Evolutionary conservation across 768 basidiomycete species (phyloP), one percentile per base, ranked within the genome.

Genomic region (Fomitopsis pulvina): DNA sequence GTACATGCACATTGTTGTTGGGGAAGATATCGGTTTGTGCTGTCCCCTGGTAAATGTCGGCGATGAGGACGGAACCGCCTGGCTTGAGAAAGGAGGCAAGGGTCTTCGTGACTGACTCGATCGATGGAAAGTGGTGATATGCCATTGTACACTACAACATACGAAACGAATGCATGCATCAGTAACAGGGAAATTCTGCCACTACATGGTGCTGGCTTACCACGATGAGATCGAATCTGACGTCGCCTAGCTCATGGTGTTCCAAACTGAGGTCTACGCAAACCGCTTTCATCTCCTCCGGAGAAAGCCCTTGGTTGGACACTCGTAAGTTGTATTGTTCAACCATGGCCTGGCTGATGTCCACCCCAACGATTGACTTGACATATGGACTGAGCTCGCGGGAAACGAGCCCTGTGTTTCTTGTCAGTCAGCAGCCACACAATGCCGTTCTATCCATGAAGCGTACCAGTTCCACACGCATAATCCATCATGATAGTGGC

Each of bases 291-390:
- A 89, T 86, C 58, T 86, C 82, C 45, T 85, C 81, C 0, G 71
- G 67, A 0, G 73, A 56, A 26, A 87, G 78, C 1, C 85, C 85
- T 51, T 89, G 83, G 48, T 82, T 77, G 20, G 53, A 52, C 11
- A 79, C 79, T 18, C 73, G 69, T 44, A 65, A 59, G 63, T 87
- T 87, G 69, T 78, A 91, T 21, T 71, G 66, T 47, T 87, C 79
- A 12, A 90, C 82, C 71, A 82, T 78, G 1, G 67, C 75, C 53
- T 81, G 80, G 66, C 81, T 87, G 61, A 89, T 85, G 61, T 91
- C 89, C 20, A 86, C 79, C 7, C 87, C 88, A 20, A 88, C 67
- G 52, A 90, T 76, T 24, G 72, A 72, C 59, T 80, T 83, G 43
- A 76, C 75, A 55, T 85, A 68, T 2, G 79, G 71, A 0, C 78